Evolutionary conservation across 2,329 filamentous ascomycete species (phyloP), one percentile per base, ranked within the genome.

Genomic region (Aspergillus arachidicola): DNA sequence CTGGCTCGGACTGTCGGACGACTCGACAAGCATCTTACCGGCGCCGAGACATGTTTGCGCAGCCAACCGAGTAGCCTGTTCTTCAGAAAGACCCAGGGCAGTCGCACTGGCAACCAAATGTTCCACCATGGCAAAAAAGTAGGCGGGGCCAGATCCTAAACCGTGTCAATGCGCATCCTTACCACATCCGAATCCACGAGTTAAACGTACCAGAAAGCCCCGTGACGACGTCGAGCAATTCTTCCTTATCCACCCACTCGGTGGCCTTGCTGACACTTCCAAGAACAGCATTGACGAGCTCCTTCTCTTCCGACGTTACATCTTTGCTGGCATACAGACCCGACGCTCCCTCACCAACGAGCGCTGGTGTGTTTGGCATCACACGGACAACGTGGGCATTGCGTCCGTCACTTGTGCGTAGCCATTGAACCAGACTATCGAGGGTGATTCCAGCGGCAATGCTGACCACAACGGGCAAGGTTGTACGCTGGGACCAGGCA

Each of bases 111-210:
- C 68, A 34, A 76, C 61, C 4, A 76, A 60, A 57, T 76, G 74
- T 57, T 76, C 75, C 21, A 76, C 75, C 74, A 76, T 76, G 28
- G 75, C 75, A 63, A 76, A 76, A 68, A 76, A 76, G 55, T 76
- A 76, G 9, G 75, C 75, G 6, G 75, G 75, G 12, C 75, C 75
- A n/a, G 75, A 76, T 59, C 75, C 75, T 76, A 23, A 19, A 43
- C 11, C 19, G 2, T 2, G 41, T 68, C 21, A 67, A 58, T 54
- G 3, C 16, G 3, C 16, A 28, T 43, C 23, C n/a, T 46, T 32
- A 3, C 14, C 6, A 6, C 3, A n/a, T 12, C n/a, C 4, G 16
- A 19, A 6, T 11, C 3, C 4, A 60, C 4, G 23, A 12, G n/a
- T 11, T 16, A 36, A 45, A 65, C 73, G 64, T 60, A 76, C 75